Conservation (phyloP, 2,329 filamentous ascomycete species). For the Epichloe bromicola region DNA sequence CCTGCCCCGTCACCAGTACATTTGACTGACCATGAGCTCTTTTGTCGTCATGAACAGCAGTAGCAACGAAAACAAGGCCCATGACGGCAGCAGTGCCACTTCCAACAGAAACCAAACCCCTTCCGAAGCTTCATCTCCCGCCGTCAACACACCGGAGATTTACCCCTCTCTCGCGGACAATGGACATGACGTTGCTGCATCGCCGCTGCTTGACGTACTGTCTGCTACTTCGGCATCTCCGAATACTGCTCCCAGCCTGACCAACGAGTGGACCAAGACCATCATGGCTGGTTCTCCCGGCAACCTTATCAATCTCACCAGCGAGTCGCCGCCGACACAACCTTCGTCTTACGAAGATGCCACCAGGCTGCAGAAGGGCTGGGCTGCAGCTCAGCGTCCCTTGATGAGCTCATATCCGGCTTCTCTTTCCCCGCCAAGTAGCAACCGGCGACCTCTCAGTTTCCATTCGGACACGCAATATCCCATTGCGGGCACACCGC, state of each 20-base stretch:
- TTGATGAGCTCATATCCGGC: constrained; percentile 31
- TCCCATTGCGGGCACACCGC: constrained; percentile 26
- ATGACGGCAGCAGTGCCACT: constrained; percentile 19
- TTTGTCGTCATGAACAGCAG: constrained; percentile 10
- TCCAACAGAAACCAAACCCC: constrained; percentile 22
- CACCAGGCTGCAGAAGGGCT: constrained; percentile 27
- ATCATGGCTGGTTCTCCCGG: constrained; percentile 36
- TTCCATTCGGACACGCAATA: constrained; percentile 39
- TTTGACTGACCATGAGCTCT: constrained; percentile 13
- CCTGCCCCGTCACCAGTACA: constrained; percentile 9
- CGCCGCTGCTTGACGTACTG: constrained; percentile 35
- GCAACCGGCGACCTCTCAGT: constrained; percentile 35
- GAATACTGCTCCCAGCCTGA: constrained; percentile 33
- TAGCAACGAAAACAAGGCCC: constrained; percentile 13
- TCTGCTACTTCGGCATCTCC: constrained; percentile 36
- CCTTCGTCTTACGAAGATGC: constrained; percentile 39
- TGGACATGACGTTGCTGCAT: constrained; percentile 27
- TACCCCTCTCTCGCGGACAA: constrained; percentile 28
- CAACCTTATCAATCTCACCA: constrained; percentile 37
- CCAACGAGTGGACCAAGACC: constrained; percentile 31
- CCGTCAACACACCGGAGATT: constrained; percentile 32
- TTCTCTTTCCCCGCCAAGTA: constrained; percentile 26
- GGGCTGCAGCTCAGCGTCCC: constrained; percentile 33
- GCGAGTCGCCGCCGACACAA: constrained; percentile 39
- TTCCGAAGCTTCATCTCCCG: constrained; percentile 31